Evolutionary conservation across 768 basidiomycete species (phyloP).

Genomic region (Calocera cornea): DNA sequence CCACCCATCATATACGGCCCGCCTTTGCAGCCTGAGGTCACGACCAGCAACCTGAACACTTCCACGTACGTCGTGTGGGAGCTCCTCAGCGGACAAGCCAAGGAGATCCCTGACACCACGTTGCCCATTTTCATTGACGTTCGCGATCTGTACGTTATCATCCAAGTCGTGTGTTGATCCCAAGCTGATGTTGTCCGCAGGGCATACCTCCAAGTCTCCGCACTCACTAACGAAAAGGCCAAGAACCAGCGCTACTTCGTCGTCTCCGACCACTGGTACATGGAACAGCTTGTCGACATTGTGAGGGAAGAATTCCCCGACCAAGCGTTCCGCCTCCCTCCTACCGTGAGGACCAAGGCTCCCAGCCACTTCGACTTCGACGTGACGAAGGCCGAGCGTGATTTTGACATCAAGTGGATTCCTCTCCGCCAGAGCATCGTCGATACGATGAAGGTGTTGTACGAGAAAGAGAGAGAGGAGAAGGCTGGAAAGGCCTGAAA

Average conservation of each 20-base stretch:
- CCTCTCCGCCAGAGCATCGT: not conserved
- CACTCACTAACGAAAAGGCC: not conserved
- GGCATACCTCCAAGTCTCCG: not conserved
- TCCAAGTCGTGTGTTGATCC: not conserved
- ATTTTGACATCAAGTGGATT: not conserved
- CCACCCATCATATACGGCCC: slow-evolving; percentile 11
- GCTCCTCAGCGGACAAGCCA: slow-evolving; percentile 3
- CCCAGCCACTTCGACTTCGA: not conserved
- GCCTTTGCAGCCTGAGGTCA: slow-evolving; percentile 2
- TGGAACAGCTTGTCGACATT: not conserved
- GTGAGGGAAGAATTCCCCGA: not conserved
- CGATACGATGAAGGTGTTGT: not conserved
- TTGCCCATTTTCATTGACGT: not conserved
- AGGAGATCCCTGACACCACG: not conserved
- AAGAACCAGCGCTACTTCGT: not conserved
- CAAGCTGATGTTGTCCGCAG: not conserved
- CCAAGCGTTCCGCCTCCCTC: not conserved
- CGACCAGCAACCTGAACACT: slow-evolving; percentile 4
- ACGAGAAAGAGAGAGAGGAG: not conserved
- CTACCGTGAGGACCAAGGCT: not conserved
- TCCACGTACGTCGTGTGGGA: slow-evolving; percentile 4
- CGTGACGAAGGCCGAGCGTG: not conserved
- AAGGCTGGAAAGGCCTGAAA: too few species aligned
- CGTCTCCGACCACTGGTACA: not conserved
- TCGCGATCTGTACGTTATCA: not conserved